Percentiles rank a stretch among this genome's conserved stretches.
phyloP scores from a whole-genome alignment of 2,329 filamentous ascomycete genomes.

The Calonectria ilicicola region DNA sequence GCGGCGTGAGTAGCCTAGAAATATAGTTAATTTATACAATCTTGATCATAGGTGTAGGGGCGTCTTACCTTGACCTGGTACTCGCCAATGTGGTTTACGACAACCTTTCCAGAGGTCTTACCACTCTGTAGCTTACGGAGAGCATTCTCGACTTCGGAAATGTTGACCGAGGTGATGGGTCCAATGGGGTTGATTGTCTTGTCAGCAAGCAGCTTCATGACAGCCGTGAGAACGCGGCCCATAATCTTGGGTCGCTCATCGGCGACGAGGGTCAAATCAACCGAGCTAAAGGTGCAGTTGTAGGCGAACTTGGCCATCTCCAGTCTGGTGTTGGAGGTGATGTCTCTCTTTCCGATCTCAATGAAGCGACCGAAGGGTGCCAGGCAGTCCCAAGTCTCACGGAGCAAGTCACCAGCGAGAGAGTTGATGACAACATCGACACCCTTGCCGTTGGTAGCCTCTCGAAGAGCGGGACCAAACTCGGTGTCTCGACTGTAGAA shows the following conservation, averaged over 20 bases:
- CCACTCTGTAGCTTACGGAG: slow-evolving; percentile 51
- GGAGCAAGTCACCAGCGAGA: slow-evolving; percentile 43
- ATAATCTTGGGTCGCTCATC: slow-evolving; percentile 55
- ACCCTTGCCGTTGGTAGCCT: slow-evolving; percentile 40
- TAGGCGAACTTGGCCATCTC: slow-evolving; percentile 49
- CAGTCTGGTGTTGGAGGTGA: slow-evolving; percentile 29
- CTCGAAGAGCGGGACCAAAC: slow-evolving; percentile 41
- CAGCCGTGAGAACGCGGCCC: slow-evolving; percentile 50
- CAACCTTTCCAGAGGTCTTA: slow-evolving; percentile 55
- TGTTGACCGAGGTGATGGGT: slow-evolving; percentile 49
- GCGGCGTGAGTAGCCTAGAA: slow-evolving; percentile 35
- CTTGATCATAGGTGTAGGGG: not conserved
- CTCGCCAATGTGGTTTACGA: slow-evolving; percentile 55
- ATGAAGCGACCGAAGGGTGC: slow-evolving; percentile 48
- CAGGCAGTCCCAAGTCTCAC: slow-evolving; percentile 47
- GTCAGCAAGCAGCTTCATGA: slow-evolving; percentile 50
- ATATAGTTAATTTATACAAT: not conserved
- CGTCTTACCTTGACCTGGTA: slow-evolving; percentile 54
- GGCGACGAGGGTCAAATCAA: slow-evolving; percentile 47
- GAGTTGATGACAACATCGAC: slow-evolving; percentile 50
- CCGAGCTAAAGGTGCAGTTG: slow-evolving; percentile 28
- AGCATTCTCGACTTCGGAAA: slow-evolving; percentile 53
- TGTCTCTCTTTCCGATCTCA: slow-evolving; percentile 50
- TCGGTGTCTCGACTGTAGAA: slow-evolving; percentile 43
- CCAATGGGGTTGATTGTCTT: slow-evolving; percentile 51